Evolutionary conservation across 2,329 filamentous ascomycete genomes (phyloP).

Genomic region (Ambrosiella beaveri): DNA sequence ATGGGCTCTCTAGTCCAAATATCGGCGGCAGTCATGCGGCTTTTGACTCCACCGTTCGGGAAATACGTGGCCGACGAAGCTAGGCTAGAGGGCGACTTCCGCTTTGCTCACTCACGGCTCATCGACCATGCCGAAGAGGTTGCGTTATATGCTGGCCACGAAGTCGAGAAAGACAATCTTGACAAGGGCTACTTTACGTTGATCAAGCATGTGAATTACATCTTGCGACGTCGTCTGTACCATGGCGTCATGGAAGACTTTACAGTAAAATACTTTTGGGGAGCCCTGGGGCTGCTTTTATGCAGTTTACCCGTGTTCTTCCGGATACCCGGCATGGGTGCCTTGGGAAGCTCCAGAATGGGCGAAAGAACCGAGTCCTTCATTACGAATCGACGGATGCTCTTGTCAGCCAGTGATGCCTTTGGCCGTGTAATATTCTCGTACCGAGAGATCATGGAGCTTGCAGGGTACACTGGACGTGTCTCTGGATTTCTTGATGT

Average conservation of each 20-base stretch:
- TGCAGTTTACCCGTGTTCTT: conserved; percentile 95
- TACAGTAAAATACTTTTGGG: conserved; percentile 99
- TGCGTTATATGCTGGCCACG: conserved; percentile 77
- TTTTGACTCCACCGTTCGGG: conserved; percentile 86
- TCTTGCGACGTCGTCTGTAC: conserved; percentile 75
- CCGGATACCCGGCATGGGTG: conserved; percentile 44
- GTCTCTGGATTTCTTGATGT: conserved; percentile 81
- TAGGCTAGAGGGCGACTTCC: conserved; percentile 82
- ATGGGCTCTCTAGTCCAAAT: conserved; percentile 90
- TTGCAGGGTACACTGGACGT: conserved; percentile 86
- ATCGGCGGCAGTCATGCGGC: conserved; percentile 83
- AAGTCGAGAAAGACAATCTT: conserved; percentile 85
- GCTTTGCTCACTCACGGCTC: conserved; percentile 82
- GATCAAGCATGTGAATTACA: conserved; percentile 97
- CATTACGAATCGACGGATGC: conserved; percentile 81
- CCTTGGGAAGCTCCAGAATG: conserved; percentile 40
- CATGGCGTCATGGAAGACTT: conserved; percentile 99
- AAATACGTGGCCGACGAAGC: conserved; percentile 97
- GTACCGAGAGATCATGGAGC: conserved; percentile 90
- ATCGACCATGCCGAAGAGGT: conserved; percentile 96
- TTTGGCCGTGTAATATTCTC: conserved; percentile 96
- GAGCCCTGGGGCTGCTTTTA: conserved; percentile 73
- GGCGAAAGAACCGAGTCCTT: conserved; percentile 61
- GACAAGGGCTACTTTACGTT: conserved; percentile 98
- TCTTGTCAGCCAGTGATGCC: conserved; percentile 84